Conservation (phyloP, 371 early-diverging fungal genomes). For the Mucor lusitanicus region DNA sequence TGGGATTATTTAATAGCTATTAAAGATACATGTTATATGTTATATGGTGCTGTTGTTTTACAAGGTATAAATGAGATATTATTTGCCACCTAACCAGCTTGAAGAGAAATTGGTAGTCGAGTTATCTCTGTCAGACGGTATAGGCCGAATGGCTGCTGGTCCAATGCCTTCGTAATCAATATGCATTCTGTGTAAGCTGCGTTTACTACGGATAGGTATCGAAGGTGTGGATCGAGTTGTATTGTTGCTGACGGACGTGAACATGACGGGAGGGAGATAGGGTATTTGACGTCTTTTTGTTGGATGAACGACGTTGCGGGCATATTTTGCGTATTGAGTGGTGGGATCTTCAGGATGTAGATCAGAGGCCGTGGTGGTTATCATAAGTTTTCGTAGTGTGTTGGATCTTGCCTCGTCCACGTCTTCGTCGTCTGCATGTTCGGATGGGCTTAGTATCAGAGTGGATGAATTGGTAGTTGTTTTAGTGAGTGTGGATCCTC, state of each 20-base stretch:
- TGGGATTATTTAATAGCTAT: background rate
- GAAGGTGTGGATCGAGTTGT: slow-evolving; percentile 18
- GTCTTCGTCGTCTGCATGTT: background rate
- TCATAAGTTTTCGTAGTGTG: background rate
- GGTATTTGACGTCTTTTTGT: slow-evolving; percentile 10
- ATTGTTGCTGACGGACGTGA: slow-evolving; percentile 3
- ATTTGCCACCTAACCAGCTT: slow-evolving; percentile 32
- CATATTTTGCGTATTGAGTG: background rate
- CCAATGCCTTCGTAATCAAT: slow-evolving; percentile 22
- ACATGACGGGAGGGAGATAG: slow-evolving; percentile 5
- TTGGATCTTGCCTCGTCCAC: background rate
- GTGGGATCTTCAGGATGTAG: background rate
- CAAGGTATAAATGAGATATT: slow-evolving; percentile 1
- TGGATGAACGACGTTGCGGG: background rate
- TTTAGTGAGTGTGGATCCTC: slow-evolving; percentile 7
- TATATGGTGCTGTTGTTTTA: background rate
- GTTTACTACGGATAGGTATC: slow-evolving; percentile 24
- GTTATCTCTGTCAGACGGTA: slow-evolving; percentile 28
- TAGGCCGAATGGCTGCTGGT: slow-evolving; percentile 16
- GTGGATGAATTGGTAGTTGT: slow-evolving; percentile 12
- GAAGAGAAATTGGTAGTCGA: slow-evolving; percentile 15
- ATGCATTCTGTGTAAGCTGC: slow-evolving; percentile 9
- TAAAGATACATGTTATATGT: background rate
- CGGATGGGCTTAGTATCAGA: background rate
- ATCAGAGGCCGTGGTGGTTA: background rate